A percentile compares a stretch with the other conserved stretches of the same genome.
phyloP scores from a whole-genome alignment of 1,139 yeast genomes.

The Hansenula sp. region DNA sequence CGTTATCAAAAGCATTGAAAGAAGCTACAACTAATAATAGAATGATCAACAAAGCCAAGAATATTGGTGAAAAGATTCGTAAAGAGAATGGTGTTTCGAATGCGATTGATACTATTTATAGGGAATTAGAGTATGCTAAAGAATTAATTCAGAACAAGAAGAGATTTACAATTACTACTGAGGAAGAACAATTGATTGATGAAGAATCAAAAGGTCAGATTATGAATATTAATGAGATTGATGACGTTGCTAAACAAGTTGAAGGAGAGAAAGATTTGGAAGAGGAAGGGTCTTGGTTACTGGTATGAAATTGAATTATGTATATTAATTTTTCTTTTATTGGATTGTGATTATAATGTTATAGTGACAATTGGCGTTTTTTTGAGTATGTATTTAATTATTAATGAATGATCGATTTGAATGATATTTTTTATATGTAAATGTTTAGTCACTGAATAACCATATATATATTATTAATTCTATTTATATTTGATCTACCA shows the following conservation, averaged over 20 bases:
- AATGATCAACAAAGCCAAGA: constrained; percentile 61
- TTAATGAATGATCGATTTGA: too few species aligned
- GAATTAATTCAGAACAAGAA: constrained; percentile 36
- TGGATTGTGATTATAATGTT: too few species aligned
- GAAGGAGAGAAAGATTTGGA: constrained; percentile 14
- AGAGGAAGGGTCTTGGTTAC: constrained; percentile 28
- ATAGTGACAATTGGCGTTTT: too few species aligned
- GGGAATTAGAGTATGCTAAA: constrained; percentile 75
- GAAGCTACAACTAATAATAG: constrained; percentile 65
- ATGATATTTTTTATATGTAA: too few species aligned
- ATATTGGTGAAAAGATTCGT: constrained; percentile 57
- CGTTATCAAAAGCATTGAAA: constrained; percentile 62
- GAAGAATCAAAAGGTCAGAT: constrained; percentile 6
- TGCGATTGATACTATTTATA: constrained; percentile 75
- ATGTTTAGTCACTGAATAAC: too few species aligned
- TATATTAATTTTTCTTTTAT: too few species aligned
- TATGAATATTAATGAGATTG: constrained; percentile 5
- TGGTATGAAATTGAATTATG: too few species aligned
- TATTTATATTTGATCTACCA: constrained; percentile 62
- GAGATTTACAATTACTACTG: constrained; percentile 6
- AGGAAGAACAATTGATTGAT: constrained; percentile 8
- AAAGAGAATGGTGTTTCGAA: constrained; percentile 73
- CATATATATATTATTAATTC: too few species aligned
- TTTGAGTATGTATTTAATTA: background rate
- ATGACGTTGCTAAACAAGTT: constrained; percentile 6